These are phyloP conservation scores for Phaeosphaeriaceae sp. DNA, from an alignment of 2,329 filamentous ascomycete species.

Conservation along the genomic window DNA sequence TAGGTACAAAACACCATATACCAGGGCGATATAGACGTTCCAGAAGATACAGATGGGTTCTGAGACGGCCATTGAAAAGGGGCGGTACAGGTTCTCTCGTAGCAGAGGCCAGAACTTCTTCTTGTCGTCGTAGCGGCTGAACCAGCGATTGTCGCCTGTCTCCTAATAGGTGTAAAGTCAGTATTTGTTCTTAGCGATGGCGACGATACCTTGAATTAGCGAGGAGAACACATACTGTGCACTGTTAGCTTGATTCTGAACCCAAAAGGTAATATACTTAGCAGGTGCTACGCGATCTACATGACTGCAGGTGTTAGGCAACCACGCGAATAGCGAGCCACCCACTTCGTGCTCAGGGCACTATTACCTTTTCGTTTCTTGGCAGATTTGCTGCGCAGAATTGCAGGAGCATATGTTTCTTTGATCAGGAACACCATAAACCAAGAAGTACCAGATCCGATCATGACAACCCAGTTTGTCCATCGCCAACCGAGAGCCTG, in stretches of 20 bases:
- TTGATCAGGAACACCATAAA: conserved; percentile 66
- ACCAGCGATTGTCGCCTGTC: conserved; percentile 77
- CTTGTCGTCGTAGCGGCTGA: conserved; percentile 81
- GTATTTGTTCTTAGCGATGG: too few species aligned
- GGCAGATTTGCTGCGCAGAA: conserved; percentile 75
- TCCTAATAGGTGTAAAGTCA: conserved; percentile 57
- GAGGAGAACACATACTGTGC: too few species aligned
- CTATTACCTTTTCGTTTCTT: conserved; percentile 67
- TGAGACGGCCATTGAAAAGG: conserved; percentile 76
- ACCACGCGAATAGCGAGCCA: too few species aligned
- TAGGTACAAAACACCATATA: conserved; percentile 87
- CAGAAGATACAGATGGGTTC: conserved; percentile 89
- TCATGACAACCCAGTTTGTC: conserved; percentile 74
- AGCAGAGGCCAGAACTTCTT: conserved; percentile 70
- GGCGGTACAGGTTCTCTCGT: conserved; percentile 77
- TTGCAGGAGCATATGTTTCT: conserved; percentile 79
- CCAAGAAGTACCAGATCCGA: conserved; percentile 70
- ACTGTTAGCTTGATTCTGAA: too few species aligned
- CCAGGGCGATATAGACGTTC: conserved; percentile 73
- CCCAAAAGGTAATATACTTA: too few species aligned
- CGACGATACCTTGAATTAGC: too few species aligned
- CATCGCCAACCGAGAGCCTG: conserved; percentile 86
- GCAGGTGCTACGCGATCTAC: too few species aligned
- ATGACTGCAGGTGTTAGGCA: too few species aligned
- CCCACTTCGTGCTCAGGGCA: too few species aligned